phyloP scores from a whole-genome alignment of 768 basidiomycete species.

The Trametes coccinea region DNA sequence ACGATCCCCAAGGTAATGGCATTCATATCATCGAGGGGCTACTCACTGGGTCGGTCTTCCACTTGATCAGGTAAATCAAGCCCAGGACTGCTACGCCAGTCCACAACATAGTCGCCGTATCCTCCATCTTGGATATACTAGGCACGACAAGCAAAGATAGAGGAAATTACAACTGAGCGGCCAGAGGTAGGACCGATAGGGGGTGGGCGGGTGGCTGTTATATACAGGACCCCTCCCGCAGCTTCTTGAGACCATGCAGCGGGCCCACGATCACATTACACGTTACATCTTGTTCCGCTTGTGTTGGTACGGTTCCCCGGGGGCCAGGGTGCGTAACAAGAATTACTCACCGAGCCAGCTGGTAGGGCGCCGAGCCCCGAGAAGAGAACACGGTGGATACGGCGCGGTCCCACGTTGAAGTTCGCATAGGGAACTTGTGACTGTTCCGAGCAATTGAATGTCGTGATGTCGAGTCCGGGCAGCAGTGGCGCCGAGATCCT shows the following conservation, averaged over 20 bases:
- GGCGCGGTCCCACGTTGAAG: not conserved
- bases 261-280: not conserved
- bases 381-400: not conserved
- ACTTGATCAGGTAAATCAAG: not conserved
- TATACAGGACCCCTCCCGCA: not conserved
- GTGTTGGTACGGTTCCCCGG: not conserved
- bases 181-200: not conserved
- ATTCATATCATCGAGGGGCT: too few species aligned
- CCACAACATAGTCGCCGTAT: not conserved
- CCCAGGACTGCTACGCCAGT: not conserved
- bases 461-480: not conserved
- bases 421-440: not conserved
- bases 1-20: too few species aligned
- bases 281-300: not conserved
- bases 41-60: conserved; percentile 4
- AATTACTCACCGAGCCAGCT: not conserved
- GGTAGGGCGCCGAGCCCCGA: not conserved
- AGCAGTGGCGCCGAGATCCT: too few species aligned
- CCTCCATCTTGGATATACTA: not conserved
- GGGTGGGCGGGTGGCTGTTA: not conserved
- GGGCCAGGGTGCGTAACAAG: not conserved
- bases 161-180: not conserved
- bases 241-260: not conserved
- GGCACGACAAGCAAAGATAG: not conserved
- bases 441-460: not conserved